Evolutionary conservation across 768 basidiomycete genomes (phyloP).

Genomic region (Mycena pura): DNA sequence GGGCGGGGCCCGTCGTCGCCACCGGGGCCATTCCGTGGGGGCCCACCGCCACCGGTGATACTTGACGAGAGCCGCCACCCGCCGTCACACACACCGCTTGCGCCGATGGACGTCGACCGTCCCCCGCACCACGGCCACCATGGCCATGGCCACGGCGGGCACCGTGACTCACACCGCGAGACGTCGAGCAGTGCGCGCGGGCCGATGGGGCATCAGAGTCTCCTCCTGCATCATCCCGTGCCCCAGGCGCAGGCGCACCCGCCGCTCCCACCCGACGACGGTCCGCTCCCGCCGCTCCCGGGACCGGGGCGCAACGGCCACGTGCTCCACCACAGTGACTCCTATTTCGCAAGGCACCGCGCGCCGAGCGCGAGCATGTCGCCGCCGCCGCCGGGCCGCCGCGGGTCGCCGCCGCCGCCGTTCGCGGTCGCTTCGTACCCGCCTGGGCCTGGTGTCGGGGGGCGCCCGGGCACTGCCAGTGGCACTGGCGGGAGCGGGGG

Average conservation of each 20-base stretch:
- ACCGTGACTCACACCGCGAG: slow-evolving; percentile 27
- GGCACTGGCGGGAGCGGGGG: no score
- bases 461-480: no score
- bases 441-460: slow-evolving; percentile 43
- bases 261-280: no score
- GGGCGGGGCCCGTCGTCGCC: slow-evolving; percentile 56
- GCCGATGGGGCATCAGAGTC: slow-evolving; percentile 59
- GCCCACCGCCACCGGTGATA: slow-evolving; percentile 82
- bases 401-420: slow-evolving; percentile 53
- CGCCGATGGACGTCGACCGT: slow-evolving; percentile 80
- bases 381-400: slow-evolving; percentile 56
- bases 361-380: slow-evolving; percentile 66
- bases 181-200: slow-evolving; percentile 59
- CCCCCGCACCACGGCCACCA: slow-evolving; percentile 64
- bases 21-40: slow-evolving; percentile 81
- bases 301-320: slow-evolving; percentile 53
- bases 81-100: slow-evolving; percentile 72
- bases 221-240: slow-evolving; percentile 73
- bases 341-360: slow-evolving; percentile 61
- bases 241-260: slow-evolving; percentile 67
- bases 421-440: slow-evolving; percentile 60
- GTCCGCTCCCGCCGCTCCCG: no score
- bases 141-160: no score
- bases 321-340: slow-evolving; percentile 60
- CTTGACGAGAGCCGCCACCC: slow-evolving; percentile 77